These are phyloP conservation scores for Boletus rubropictus DNA, from an alignment of 768 basidiomycete species.

Conservation along the genomic window DNA sequence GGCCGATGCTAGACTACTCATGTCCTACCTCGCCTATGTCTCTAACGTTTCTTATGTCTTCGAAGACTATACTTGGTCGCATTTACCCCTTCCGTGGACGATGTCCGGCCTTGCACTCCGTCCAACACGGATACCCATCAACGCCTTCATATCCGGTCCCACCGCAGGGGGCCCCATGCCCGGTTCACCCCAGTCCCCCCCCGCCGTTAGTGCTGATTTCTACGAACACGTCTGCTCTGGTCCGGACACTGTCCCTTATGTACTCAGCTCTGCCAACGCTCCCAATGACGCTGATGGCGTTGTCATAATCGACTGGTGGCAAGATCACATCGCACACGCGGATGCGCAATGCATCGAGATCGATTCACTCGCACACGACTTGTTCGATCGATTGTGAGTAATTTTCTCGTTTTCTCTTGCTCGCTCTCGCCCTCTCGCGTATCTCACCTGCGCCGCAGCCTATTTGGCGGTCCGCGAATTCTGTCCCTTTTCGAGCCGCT, in stretches of 20 bases:
- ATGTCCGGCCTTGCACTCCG: constrained; percentile 50
- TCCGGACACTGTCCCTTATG: constrained; percentile 26
- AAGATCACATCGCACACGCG: constrained; percentile 31
- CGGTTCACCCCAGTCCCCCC: constrained; percentile 17
- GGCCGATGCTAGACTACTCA: constrained; percentile 35
- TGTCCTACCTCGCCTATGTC: constrained; percentile 47
- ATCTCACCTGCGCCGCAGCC: constrained; percentile 23
- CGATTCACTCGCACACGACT: constrained; percentile 33
- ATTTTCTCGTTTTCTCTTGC: background rate
- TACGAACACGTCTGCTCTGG: constrained; percentile 44
- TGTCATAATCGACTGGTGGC: constrained; percentile 48
- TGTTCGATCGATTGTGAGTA: constrained; percentile 49
- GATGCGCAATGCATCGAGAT: constrained; percentile 41
- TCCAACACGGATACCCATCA: constrained; percentile 48
- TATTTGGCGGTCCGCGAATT: constrained; percentile 41
- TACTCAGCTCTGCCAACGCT: constrained; percentile 32
- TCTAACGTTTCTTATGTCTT: constrained; percentile 55
- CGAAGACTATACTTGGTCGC: constrained; percentile 59
- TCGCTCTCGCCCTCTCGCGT: background rate
- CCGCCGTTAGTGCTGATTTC: constrained; percentile 45
- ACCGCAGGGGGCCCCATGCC: constrained; percentile 44
- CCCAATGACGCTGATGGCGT: constrained; percentile 37
- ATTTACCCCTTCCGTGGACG: constrained; percentile 46
- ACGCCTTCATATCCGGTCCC: constrained; percentile 54
- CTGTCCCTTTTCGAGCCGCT: constrained; percentile 42